Conservation (phyloP, 352 stramenopile species). For the Globisporangium megalacanthum region DNA sequence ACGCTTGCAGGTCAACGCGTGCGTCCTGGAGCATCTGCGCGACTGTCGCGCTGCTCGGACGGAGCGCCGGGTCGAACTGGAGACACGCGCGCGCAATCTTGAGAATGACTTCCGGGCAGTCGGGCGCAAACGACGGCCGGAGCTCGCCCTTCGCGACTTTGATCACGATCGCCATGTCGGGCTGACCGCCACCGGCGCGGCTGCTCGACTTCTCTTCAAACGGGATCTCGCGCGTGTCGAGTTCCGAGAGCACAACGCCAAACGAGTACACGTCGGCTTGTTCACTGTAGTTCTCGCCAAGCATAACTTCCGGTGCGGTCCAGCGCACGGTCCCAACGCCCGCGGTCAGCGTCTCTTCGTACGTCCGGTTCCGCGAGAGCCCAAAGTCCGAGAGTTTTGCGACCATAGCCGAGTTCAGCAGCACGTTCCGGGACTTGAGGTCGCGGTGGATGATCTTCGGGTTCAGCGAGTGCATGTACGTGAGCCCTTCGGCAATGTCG, state of each 20-base stretch:
- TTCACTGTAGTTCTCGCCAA: conserved; percentile 84
- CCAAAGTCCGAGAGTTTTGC: conserved; percentile 86
- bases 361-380: conserved; percentile 75
- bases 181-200: conserved; percentile 38
- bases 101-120: conserved; percentile 38
- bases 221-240: conserved; percentile 84
- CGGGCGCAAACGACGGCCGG: conserved; percentile 59
- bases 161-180: conserved; percentile 79
- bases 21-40: conserved; percentile 80
- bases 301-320: conserved; percentile 85
- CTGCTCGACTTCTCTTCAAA: conserved; percentile 83
- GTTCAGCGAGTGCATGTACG: conserved; percentile 81
- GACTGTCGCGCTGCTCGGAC: conserved; percentile 59
- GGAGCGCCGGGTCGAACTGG: conserved; percentile 79
- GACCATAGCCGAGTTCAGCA: conserved; percentile 72
- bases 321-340: conserved; percentile 82
- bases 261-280: conserved; percentile 88
- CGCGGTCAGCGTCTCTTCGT: conserved; percentile 80
- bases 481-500: conserved; percentile 70
- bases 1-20: conserved; percentile 44
- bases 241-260: conserved; percentile 79
- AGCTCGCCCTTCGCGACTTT: conserved; percentile 80
- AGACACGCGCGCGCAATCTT: conserved; percentile 78
- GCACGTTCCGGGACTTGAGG: conserved; percentile 80
- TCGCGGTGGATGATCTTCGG: conserved; percentile 84